A percentile compares a stretch with the other conserved stretches of the same genome.
phyloP scores from a whole-genome alignment of 2,329 filamentous ascomycete genomes.

The Pseudocercospora vitis region DNA sequence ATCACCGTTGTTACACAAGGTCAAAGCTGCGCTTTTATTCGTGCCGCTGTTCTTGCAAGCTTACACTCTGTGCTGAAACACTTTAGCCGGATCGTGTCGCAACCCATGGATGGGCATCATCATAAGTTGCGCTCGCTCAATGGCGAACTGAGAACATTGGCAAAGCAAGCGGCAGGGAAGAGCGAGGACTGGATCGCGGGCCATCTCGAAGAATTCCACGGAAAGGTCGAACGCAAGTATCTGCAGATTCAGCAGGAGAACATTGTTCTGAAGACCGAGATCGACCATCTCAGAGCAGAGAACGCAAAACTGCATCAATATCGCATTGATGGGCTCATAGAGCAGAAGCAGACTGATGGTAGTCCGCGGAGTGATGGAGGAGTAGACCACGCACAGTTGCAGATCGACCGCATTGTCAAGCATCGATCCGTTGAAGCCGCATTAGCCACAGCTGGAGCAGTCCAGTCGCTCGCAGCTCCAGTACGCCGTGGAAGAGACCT shows the following conservation, averaged over 20 bases:
- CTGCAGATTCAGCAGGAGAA: background rate
- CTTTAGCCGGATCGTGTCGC: background rate
- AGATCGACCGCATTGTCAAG: background rate
- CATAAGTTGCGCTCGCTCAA: slow-evolving; percentile 2
- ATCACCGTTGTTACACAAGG: background rate
- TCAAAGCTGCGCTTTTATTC: background rate
- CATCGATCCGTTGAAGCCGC: background rate
- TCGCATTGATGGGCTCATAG: background rate
- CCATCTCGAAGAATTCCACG: slow-evolving; percentile 7
- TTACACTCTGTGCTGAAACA: too few species aligned
- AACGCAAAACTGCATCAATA: background rate
- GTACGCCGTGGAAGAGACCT: background rate
- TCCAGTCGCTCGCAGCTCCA: background rate
- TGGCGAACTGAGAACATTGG: slow-evolving; percentile 1
- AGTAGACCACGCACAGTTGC: background rate
- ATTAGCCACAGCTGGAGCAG: background rate
- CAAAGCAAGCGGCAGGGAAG: background rate
- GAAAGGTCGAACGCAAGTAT: slow-evolving; percentile 1
- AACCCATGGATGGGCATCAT: background rate
- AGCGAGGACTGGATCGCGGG: background rate
- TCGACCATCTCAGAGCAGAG: background rate
- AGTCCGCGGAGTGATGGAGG: background rate
- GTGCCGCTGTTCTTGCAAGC: too few species aligned
- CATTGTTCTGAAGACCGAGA: background rate
- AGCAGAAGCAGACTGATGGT: background rate